Evolutionary conservation across 2,329 filamentous ascomycete genomes (phyloP).

Genomic region (Beauveria varroae): DNA sequence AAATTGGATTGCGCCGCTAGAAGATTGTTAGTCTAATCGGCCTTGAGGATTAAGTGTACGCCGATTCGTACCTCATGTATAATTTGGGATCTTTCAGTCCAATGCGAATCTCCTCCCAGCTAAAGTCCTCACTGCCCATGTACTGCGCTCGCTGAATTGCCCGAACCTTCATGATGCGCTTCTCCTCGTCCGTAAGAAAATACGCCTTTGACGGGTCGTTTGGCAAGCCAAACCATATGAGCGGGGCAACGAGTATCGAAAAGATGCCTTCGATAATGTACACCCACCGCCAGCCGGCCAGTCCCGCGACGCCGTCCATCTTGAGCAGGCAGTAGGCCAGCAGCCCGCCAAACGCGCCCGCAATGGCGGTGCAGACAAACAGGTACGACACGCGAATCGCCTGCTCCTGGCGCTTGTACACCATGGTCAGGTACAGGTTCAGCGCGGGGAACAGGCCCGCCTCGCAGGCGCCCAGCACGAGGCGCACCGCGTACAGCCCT

Average conservation of each 20-base stretch:
- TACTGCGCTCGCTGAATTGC: constrained; percentile 37
- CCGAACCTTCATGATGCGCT: constrained; percentile 41
- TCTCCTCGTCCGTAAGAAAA: constrained; percentile 41
- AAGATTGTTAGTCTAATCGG: neutral
- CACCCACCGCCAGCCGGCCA: constrained; percentile 41
- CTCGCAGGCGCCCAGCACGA: constrained; percentile 20
- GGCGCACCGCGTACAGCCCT: constrained; percentile 19
- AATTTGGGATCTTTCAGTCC: constrained; percentile 43
- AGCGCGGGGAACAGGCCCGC: constrained; percentile 21
- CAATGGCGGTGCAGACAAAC: constrained; percentile 41
- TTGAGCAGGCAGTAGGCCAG: constrained; percentile 40
- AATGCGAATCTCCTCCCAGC: constrained; percentile 40
- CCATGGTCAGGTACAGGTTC: constrained; percentile 20
- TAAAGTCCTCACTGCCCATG: constrained; percentile 40
- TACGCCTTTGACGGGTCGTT: constrained; percentile 39
- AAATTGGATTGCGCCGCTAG: constrained; percentile 37
- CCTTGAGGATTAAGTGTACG: neutral
- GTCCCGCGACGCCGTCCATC: constrained; percentile 38
- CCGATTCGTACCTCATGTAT: constrained; percentile 32
- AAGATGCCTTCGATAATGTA: constrained; percentile 43
- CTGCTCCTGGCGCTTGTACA: constrained; percentile 41
- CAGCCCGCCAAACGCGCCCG: constrained; percentile 32
- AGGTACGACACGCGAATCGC: constrained; percentile 43
- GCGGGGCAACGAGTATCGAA: constrained; percentile 32
- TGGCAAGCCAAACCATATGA: constrained; percentile 40